Conservation (phyloP, 192 early-diverging fungal species). For the Backusella mclennaniae region DNA sequence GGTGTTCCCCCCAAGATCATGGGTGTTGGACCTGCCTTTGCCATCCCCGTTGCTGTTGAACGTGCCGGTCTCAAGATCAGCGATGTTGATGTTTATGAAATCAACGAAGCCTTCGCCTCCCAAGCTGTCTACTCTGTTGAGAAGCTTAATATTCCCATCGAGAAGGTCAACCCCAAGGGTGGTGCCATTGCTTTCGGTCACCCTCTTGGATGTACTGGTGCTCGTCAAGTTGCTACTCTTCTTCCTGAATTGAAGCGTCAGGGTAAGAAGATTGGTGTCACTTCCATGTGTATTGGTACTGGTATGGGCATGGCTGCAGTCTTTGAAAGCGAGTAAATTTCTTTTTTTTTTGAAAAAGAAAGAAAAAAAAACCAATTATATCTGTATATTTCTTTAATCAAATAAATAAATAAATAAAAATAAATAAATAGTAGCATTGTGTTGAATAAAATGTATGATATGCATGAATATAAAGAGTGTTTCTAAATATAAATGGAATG, state of each 20-base stretch:
- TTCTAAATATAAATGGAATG: too few species aligned
- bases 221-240: constrained; percentile 95
- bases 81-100: constrained; percentile 88
- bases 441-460: too few species aligned
- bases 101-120: constrained; percentile 99
- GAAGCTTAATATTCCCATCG: constrained; percentile 80
- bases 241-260: constrained; percentile 88
- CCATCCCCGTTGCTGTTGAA: constrained; percentile 88
- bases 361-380: not conserved
- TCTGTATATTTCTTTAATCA: not conserved
- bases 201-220: constrained; percentile 88
- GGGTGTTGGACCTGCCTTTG: constrained; percentile 96
- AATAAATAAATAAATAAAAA: not conserved
- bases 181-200: constrained; percentile 98
- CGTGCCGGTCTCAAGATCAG: constrained; percentile 71
- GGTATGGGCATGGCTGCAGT: constrained; percentile 88
- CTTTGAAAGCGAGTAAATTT: constrained; percentile 64
- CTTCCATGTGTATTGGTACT: constrained; percentile 88
- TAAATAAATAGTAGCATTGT: too few species aligned
- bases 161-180: constrained; percentile 97
- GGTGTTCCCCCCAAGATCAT: constrained; percentile 93
- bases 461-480: too few species aligned
- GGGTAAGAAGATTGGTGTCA: constrained; percentile 80
- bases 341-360: not conserved
- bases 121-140: constrained; percentile 94